Evolutionary conservation across 2,329 filamentous ascomycete species (phyloP).

Genomic region (Diaporthe longicolla): DNA sequence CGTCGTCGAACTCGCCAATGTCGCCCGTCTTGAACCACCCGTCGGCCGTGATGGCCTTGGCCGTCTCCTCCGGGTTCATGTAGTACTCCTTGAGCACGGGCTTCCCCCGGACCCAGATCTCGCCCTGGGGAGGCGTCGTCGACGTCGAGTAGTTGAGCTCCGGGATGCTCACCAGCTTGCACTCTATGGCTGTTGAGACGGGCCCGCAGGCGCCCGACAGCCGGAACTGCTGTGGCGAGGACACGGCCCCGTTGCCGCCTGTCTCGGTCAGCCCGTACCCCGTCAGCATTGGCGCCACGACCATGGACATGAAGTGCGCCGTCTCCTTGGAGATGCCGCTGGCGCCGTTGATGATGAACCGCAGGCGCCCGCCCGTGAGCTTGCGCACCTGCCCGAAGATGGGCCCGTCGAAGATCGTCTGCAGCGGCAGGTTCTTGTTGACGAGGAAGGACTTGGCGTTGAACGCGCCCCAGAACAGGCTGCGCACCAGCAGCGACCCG

Average conservation of each 20-base stretch:
- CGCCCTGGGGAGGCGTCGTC: conserved; percentile 84
- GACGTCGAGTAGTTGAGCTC: conserved; percentile 88
- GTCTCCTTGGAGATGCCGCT: conserved; percentile 91
- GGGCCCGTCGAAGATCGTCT: conserved; percentile 79
- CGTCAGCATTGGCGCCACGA: conserved; percentile 92
- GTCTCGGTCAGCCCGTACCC: conserved; percentile 98
- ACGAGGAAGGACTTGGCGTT: conserved; percentile 72
- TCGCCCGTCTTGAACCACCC: conserved; percentile 99
- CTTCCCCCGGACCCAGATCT: conserved; percentile 89
- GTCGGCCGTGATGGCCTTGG: conserved; percentile 81
- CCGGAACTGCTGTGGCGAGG: conserved; percentile 88
- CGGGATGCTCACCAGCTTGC: conserved; percentile 92
- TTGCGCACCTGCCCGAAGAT: conserved; percentile 95
- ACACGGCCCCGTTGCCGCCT: conserved; percentile 84
- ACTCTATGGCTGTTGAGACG: conserved; percentile 81
- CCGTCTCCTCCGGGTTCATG: conserved; percentile 88
- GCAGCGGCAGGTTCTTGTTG: conserved; percentile 72
- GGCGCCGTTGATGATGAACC: conserved; percentile 94
- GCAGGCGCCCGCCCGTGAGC: conserved; percentile 87
- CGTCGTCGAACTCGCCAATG: conserved; percentile 87
- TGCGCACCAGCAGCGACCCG: conserved; percentile 77
- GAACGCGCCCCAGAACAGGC: conserved; percentile 81
- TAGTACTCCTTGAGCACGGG: conserved; percentile 85
- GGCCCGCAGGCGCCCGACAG: conserved; percentile 79
- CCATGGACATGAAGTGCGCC: conserved; percentile 90